Evolutionary conservation across 371 early-diverging fungal species (phyloP), one percentile per base, ranked within the genome.

Genomic region (Lichtheimia hyalospora): DNA sequence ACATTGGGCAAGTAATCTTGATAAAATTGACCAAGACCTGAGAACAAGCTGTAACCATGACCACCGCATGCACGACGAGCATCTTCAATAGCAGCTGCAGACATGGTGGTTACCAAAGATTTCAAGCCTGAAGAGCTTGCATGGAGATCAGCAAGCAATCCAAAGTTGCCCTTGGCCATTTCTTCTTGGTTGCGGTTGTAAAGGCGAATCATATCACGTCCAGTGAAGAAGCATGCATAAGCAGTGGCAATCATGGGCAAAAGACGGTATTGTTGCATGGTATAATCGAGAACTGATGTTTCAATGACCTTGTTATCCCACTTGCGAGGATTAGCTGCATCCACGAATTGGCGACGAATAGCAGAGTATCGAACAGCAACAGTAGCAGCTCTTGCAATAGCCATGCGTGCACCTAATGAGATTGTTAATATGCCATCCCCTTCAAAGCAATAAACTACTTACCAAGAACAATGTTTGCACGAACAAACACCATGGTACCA

Each of bases 111-210:
- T 20, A 85, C 84, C 74, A 90, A 84, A 39, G 87, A 82, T 79
- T 96, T 96, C 54, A 96, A 82, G 12, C 92, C 92, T 1, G 93
- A 91, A 0, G 89, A 88, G 56, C 87, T 86, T 27, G 92, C 93
- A 68, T 95, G 96, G 0, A 94, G 83, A 69, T 92, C 94, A 59
- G 90, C 89, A 50, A 94, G 74, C 53, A 82, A 56, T 25, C 66
- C 61, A 34, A 73, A 79, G 58, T 86, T 79, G 5, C 84, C 80
- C 18, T 79, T 55, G 40, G 75, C 59, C 58, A 92, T 83, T n/a
- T 77, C 82, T 7, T 62, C 67, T 64, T 88, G 81, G 55, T 84
- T 77, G 27, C 81, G 64, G 24, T 82, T 55, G 70, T 91, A 92
- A 66, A 84, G 75, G 21, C 64, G 69, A 49, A 80, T 64, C 82